Base-by-base conservation (phyloP, 345 rosid species). In the Dipteronia sinensis region DNA sequence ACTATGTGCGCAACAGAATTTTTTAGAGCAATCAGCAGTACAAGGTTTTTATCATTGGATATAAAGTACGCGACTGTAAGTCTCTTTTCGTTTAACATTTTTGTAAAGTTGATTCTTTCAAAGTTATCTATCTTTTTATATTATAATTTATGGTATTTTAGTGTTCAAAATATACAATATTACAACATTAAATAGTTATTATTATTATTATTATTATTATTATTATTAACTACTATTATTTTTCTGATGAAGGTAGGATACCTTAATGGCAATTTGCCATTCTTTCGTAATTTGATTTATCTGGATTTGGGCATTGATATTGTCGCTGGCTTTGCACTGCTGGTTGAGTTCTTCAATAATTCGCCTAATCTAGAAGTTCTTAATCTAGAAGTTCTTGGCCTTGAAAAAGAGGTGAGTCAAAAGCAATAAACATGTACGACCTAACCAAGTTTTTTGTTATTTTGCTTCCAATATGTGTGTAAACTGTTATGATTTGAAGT, bases 341-440 rank as follows among this genome's bases (percentile, higher is more conserved):
- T 69, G 15, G 15, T 31, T 6, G 2, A 20, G 0, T 69, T 69
- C 6, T 38, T 69, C 53, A 22, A 69, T 19, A 44, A 69, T 51
- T 69, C 58, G 2, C 72, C 72, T 42, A 46, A 69, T 44, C 29
- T 69, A 8, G 56, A n/a, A n/a, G n/a, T n/a, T n/a, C n/a, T n/a
- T n/a, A n/a, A n/a, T n/a, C n/a, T n/a, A n/a, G n/a, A 10, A 46
- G 72, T 42, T n/a, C 72, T 69, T 42, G 31, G 46, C 10, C 6
- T 69, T 3, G 9, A 69, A n/a, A n/a, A 16, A 0, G 7, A 10
- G 71, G 71, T 67, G 12, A 38, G 71, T 31, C 4, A 40, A 40
- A 40, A 40, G 8, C 12, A 9, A 44, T 44, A 8, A 7, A 44
- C 2, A 10, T 40, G 7, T 27, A 40, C 44, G 2, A 40, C 44